Evolutionary conservation across 2,329 filamentous ascomycete species (phyloP).

Genomic region (Thermochaetoides dissita): DNA sequence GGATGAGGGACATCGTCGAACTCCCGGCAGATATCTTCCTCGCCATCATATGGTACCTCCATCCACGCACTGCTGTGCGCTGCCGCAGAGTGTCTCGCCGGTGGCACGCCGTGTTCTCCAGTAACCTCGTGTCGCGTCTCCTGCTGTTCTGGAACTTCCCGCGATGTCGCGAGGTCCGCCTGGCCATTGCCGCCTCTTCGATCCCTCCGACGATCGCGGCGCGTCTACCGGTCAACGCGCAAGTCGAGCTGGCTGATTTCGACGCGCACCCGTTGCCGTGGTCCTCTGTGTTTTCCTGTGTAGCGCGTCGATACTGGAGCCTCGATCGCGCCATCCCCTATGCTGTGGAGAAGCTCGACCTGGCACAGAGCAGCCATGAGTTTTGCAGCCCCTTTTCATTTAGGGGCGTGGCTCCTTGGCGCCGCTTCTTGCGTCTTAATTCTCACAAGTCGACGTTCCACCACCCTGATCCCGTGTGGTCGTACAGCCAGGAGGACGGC

Average conservation of each 20-base stretch:
- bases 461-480: slow-evolving; percentile 37
- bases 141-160: slow-evolving; percentile 39
- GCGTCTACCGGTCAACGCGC: slow-evolving; percentile 8
- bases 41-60: slow-evolving; percentile 34
- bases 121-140: slow-evolving; percentile 29
- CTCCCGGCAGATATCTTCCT: slow-evolving; percentile 47
- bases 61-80: slow-evolving; percentile 34
- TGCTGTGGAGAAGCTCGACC: slow-evolving; percentile 28
- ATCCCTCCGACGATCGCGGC: background rate
- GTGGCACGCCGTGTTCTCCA: slow-evolving; percentile 36
- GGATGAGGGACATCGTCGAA: slow-evolving; percentile 25
- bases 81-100: slow-evolving; percentile 37
- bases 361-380: slow-evolving; percentile 23
- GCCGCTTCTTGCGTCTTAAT: slow-evolving; percentile 28
- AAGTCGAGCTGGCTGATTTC: slow-evolving; percentile 8
- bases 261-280: slow-evolving; percentile 20
- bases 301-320: slow-evolving; percentile 41
- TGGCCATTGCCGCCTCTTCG: slow-evolving; percentile 15
- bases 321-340: slow-evolving; percentile 34
- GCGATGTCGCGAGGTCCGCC: slow-evolving; percentile 36
- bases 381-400: slow-evolving; percentile 9
- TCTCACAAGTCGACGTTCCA: slow-evolving; percentile 28
- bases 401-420: slow-evolving; percentile 30
- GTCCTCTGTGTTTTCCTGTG: slow-evolving; percentile 30
- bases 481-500: slow-evolving; percentile 36